Conservation (phyloP, 257 asterid species). For the Gentiana macrophylla region DNA sequence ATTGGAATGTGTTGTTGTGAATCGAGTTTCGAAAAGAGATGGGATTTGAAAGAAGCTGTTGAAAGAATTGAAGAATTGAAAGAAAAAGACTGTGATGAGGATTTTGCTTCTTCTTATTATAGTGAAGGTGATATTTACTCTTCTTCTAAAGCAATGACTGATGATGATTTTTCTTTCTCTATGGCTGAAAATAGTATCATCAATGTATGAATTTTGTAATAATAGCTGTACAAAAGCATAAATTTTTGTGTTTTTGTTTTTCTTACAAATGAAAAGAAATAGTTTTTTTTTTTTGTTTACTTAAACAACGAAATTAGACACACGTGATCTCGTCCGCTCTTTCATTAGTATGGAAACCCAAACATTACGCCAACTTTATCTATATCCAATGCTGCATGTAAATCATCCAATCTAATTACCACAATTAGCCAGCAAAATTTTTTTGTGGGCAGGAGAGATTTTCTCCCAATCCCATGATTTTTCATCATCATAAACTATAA, state of each 20-base stretch:
- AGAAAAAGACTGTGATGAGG: conserved; percentile 34
- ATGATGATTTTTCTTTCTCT: conserved; percentile 34
- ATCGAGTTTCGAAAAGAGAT: conserved; percentile 35
- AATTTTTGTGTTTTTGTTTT: too few relatives aligned
- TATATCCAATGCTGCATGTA: too few relatives aligned
- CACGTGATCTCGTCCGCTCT: too few relatives aligned
- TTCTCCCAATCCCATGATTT: conserved; percentile 17
- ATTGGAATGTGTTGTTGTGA: conserved; percentile 74
- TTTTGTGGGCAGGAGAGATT: conserved; percentile 17
- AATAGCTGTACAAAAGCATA: too few relatives aligned
- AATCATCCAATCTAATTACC: too few relatives aligned
- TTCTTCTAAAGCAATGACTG: conserved; percentile 29
- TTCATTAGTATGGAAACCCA: too few relatives aligned
- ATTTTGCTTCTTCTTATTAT: conserved; percentile 22
- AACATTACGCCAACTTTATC: too few relatives aligned
- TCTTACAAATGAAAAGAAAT: too few relatives aligned
- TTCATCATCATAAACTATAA: neutral
- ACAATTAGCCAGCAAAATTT: neutral
- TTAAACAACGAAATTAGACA: too few relatives aligned
- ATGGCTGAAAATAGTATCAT: neutral
- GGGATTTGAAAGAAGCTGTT: conserved; percentile 37
- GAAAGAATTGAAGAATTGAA: conserved; percentile 42
- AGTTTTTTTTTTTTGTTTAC: too few relatives aligned
- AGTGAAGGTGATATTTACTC: conserved; percentile 36
- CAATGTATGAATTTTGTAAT: too few relatives aligned